Evolutionary conservation across 768 basidiomycete species (phyloP), one percentile per base, ranked within the genome.

Genomic region (Kwoniella botswanensis): DNA sequence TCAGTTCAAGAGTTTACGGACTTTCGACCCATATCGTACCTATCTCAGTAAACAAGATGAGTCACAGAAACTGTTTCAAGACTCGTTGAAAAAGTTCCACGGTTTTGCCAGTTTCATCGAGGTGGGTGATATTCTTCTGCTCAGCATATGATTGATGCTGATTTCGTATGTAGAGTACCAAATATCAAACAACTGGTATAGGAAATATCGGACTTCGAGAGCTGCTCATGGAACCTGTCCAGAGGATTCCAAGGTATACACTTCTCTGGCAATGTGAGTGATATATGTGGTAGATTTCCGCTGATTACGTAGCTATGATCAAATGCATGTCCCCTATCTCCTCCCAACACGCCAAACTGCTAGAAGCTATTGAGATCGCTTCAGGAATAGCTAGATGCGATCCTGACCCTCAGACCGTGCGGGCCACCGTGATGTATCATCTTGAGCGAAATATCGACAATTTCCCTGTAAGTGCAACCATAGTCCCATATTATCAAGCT

Each of bases 1-100:
- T 17, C 58, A 86, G 85, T 93, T 98, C 84, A 93, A 90, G 78
- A 90, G 91, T 18, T 83, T 90, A 50, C 86, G 87, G 64, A 93
- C 93, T 2, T 96, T 98, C 78, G 94, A 97, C 75, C 90, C 92
- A 73, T 98, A 97, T 83, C 91, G 89, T 76, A 90, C 91, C 75
- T 98, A 93, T 84, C 95, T 96, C 75, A 88, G 89, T 76, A 94
- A 95, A 81, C 90, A 94, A 62, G 95, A 96, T 84, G 93, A 96
- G 77, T 93, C 93, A 0, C 95, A 96, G 81, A 83, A 86, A 42
- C 92, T 94, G 22, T 93, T 96, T 78, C 87, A 89, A 63, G 93
- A 95, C 79, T 87, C 91, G 82, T 86, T 90, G 71, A 92, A 90
- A 85, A 89, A 89, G 75, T 89, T 91, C 61, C 76, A 83, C 5